Percentiles rank a stretch among this genome's conserved stretches.
phyloP scores from a whole-genome alignment of 2,329 filamentous ascomycete species.

The Ceratocystis albifundus region DNA sequence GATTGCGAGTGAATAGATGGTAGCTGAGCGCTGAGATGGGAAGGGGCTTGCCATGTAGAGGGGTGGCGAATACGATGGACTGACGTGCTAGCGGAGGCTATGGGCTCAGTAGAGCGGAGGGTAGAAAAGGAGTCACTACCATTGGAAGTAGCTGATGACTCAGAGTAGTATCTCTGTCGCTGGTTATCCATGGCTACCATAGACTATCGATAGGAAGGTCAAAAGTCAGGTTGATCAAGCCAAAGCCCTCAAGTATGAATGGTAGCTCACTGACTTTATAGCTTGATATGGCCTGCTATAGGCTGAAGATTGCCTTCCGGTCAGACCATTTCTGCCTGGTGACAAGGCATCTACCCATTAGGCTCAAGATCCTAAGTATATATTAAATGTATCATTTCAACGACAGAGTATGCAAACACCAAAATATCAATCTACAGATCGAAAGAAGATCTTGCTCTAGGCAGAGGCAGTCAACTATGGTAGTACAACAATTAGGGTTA shows the following conservation, averaged over 20 bases:
- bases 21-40: background rate
- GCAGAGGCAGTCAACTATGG: background rate
- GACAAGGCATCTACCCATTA: background rate
- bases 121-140: too few species aligned
- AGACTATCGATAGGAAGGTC: background rate
- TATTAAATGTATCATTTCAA: background rate
- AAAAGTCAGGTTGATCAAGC: background rate
- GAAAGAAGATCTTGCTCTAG: background rate
- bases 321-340: background rate
- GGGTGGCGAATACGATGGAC: background rate
- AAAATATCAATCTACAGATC: background rate
- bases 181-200: background rate
- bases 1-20: background rate
- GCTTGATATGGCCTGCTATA: background rate
- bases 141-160: background rate
- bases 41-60: background rate
- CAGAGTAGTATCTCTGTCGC: background rate
- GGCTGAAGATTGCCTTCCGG: background rate
- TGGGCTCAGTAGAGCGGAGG: background rate
- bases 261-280: background rate
- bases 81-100: background rate
- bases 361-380: background rate
- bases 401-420: background rate
- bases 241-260: background rate
- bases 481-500: conserved; percentile 1